phyloP scores from a whole-genome alignment of 306 rosid genomes.

The Amphicarpaea edgeworthii region DNA sequence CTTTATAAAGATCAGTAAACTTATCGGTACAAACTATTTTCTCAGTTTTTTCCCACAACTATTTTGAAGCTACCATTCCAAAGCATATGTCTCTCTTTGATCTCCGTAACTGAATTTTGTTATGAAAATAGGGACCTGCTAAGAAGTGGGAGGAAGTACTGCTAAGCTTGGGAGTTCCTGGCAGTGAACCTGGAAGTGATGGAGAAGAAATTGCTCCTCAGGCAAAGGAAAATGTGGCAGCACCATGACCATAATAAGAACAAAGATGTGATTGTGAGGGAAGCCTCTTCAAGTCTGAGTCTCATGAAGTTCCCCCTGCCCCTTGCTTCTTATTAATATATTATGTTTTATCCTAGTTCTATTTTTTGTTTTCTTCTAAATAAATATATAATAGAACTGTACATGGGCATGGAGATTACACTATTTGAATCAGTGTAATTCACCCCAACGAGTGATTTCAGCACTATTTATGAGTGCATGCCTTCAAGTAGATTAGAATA shows the following conservation, averaged over 20 bases:
- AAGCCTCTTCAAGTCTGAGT: conserved; percentile 7
- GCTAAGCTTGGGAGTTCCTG: conserved; percentile 67
- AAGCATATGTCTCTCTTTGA: background rate
- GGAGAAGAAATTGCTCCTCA: conserved; percentile 85
- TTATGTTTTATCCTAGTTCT: background rate
- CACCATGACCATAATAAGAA: conserved; percentile 58
- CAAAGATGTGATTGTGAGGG: conserved; percentile 28
- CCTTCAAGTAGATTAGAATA: conserved; percentile 2
- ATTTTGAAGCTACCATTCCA: background rate
- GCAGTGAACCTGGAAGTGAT: conserved; percentile 66
- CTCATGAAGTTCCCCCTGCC: conserved; percentile 13
- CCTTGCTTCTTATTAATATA: background rate
- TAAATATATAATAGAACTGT: background rate
- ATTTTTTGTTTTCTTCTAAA: conserved; percentile 3
- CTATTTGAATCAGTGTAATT: conserved; percentile 10
- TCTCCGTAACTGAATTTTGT: conserved; percentile 26
- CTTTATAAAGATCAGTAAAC: background rate
- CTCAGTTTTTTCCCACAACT: background rate
- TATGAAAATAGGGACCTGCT: conserved; percentile 66
- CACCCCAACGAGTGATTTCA: background rate
- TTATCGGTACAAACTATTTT: background rate
- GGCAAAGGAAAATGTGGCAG: conserved; percentile 73
- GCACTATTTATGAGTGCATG: conserved; percentile 6
- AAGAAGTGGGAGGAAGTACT: conserved; percentile 81
- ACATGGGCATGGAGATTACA: background rate